Base-by-base conservation (phyloP, 495 filamentous ascomycete species). In the Rusavskia elegans region DNA sequence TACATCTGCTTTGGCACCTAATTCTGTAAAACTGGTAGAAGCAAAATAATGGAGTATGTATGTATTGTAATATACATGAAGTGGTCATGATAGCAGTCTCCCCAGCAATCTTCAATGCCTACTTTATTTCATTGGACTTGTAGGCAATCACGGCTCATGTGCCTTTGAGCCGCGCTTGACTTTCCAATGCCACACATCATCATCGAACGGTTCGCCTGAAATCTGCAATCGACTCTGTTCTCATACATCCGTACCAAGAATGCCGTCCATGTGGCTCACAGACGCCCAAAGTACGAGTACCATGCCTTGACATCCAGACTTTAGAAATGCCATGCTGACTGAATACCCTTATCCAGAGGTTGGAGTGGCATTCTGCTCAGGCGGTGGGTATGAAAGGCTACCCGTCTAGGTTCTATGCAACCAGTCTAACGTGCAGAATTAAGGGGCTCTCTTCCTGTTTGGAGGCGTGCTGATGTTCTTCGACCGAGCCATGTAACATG, bases 401-500 rank as follows among this genome's bases (percentile, higher is more conserved):
- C 1, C 17, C 16, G 27, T 19, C 32, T 35, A 16, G 29, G 19
- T 30, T 17, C 53, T 52, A 52, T 45, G 46, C 54, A 21, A 35
- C 29, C 45, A 27, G 29, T 56, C 59, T 58, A 54, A 56, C 53
- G 40, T 25, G 10, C n/a, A 42, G 20, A 25, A 8, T 13, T 21
- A 55, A 89, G 90, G 90, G 58, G 86, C 82, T 50, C 80, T 95
- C 71, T 98, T 98, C 76, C 77, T 98, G 45, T 72, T 95, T 62
- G 86, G 87, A 54, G 92, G 92, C 49, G 85, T 97, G 5, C 66
- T 97, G 56, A 79, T 98, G 70, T 96, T 98, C 72, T 98, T 97
- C 66, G 92, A 98, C 68, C 81, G 93, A 53, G 87, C 92, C 58
- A 85, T 97, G 88, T 85, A 74, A 38, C 76, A 65, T 7, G 45